A percentile compares a stretch with the other conserved stretches of the same genome.
These are phyloP conservation scores for Nakataea oryzae DNA, from an alignment of 2,329 filamentous ascomycete species.

Conservation along the genomic window DNA sequence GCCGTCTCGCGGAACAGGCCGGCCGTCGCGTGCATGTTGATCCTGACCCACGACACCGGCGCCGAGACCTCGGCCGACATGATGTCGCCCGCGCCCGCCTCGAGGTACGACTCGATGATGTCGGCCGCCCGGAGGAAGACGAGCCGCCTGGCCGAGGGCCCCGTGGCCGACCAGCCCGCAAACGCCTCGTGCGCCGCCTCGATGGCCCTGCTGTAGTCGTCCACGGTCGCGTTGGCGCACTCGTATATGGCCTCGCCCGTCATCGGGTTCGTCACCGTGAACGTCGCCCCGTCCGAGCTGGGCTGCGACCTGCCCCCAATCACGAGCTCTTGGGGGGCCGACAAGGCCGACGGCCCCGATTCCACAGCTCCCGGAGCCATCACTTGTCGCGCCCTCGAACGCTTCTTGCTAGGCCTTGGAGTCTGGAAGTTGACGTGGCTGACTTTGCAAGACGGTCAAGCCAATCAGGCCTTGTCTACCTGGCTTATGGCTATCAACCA, in stretches of 20 bases:
- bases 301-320: constrained; percentile 13
- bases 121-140: constrained; percentile 48
- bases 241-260: constrained; percentile 37
- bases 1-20: constrained; percentile 29
- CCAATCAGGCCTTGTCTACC: no score
- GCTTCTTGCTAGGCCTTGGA: no score
- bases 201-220: constrained; percentile 38
- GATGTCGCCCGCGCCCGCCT: constrained; percentile 19
- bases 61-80: constrained; percentile 20
- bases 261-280: constrained; percentile 18
- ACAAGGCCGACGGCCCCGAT: not conserved
- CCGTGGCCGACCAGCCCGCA: constrained; percentile 48
- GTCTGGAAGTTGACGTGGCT: not conserved
- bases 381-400: not conserved
- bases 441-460: not conserved
- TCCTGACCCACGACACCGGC: constrained; percentile 16
- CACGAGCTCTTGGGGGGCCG: constrained; percentile 12
- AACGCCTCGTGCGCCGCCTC: constrained; percentile 44
- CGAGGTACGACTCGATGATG: constrained; percentile 41
- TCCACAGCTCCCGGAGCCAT: not conserved
- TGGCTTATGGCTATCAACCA: no score
- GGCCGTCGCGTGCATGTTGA: constrained; percentile 24
- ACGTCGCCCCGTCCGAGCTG: constrained; percentile 13
- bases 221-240: constrained; percentile 42
- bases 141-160: constrained; percentile 43